Base-by-base conservation (phyloP, 306 rosid genomes). In the Chamaecrista fasciculata region DNA sequence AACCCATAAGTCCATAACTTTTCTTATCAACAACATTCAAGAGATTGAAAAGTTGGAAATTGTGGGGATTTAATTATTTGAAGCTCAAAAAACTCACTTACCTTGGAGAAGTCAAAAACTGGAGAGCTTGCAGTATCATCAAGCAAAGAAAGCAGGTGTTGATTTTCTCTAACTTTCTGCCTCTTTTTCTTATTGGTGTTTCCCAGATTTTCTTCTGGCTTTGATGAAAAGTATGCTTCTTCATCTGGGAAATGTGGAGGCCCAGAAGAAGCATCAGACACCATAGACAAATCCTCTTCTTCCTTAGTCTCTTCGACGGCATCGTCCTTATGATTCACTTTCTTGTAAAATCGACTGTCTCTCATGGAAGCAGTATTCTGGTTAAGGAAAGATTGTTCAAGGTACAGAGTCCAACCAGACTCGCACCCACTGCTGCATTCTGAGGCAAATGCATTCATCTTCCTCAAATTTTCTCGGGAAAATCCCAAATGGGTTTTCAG, bases 251-350 rank as follows among this genome's bases (percentile, higher is more conserved):
- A 74, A 85, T 89, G 86, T n/a, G 99, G 97, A 87, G 99, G 99
- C 52, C 97, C 96, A 81, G 99, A 95, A 79, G 99, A 95, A 49
- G 99, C 99, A 85, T 95, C 99, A 76, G 99, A 95, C 65, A 95
- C 81, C 97, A 95, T 95, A 6, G 99, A 95, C 66, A 89, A 90
- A 60, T 91, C 97, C 78, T 90, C 96, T 31, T 78, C 98, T 16
- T 28, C 88, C 1, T 77, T n/a, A n/a, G n/a, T n/a, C n/a, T n/a
- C n/a, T n/a, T n/a, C n/a, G n/a, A n/a, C n/a, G n/a, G n/a, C n/a
- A n/a, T n/a, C n/a, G n/a, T n/a, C n/a, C n/a, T n/a, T n/a, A n/a
- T n/a, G n/a, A n/a, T n/a, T n/a, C n/a, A n/a, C n/a, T n/a, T n/a
- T n/a, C n/a, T n/a, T n/a, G n/a, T n/a, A 69, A 36, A 76, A 71